phyloP scores from a whole-genome alignment of 306 rosid species.

The Cicer cuneatum region DNA sequence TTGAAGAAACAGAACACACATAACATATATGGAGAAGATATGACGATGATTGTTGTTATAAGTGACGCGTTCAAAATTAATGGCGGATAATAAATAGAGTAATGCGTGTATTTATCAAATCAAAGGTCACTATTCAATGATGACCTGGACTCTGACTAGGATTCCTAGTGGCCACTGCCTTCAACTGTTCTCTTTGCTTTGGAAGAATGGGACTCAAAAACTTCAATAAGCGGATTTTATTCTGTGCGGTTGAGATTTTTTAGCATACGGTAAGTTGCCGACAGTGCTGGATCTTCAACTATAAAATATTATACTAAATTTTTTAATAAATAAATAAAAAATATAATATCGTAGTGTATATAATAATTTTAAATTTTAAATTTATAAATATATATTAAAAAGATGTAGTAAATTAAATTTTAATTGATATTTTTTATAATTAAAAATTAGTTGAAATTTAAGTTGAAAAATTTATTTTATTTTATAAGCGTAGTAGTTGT shows the following conservation, averaged over 20 bases:
- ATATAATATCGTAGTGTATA: too few species aligned
- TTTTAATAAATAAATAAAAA: too few species aligned
- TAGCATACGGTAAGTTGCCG: not conserved
- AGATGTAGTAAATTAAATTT: too few species aligned
- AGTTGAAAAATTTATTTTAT: too few species aligned
- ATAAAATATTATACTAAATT: too few species aligned
- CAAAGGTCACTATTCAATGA: slow-evolving; percentile 3
- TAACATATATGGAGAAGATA: not conserved
- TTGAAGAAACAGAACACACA: not conserved
- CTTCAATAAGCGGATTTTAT: not conserved
- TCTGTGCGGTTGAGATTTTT: not conserved
- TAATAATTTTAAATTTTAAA: too few species aligned
- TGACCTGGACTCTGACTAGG: slow-evolving; percentile 18
- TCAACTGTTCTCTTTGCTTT: not conserved
- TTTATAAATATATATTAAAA: too few species aligned
- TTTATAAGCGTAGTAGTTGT: too few species aligned
- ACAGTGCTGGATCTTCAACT: too few species aligned
- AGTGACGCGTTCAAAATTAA: slow-evolving; percentile 43
- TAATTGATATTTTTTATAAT: too few species aligned
- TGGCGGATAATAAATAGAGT: slow-evolving; percentile 27
- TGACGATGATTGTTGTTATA: not conserved
- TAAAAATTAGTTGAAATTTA: too few species aligned
- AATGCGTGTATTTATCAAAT: not conserved
- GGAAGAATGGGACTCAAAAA: not conserved
- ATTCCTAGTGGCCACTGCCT: not conserved